Base-by-base conservation (phyloP, 805 yeast genomes). In the Candida odintsovae region DNA sequence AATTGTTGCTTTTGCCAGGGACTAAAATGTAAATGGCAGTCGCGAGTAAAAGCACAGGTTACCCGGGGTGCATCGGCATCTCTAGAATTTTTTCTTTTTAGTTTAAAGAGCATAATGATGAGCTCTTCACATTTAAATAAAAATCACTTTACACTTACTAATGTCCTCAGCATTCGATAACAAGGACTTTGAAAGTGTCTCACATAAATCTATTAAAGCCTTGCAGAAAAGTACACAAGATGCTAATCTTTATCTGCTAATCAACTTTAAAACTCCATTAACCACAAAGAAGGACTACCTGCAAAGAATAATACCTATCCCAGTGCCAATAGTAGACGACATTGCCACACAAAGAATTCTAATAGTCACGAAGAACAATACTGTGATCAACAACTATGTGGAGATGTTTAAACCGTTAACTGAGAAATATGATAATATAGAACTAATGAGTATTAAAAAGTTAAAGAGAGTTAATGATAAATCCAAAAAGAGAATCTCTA, bases 331-430 rank as follows among this genome's bases (percentile, higher is more conserved):
- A 36, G 9, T 36, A 36, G 16, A 19, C 10, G 39, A 36, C 19
- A 36, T 36, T n/a, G 26, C 36, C 4, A 28, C 37, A 3, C 40
- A 48, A 28, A 35, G 50, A 20, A 73, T 85, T 6, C 59, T 86
- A 4, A 68, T 88, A 18, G 72, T 88, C 13, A 83, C 92, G 9
- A 86, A 83, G 52, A 94, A 87, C 57, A 44, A 44, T n/a, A 28
- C 46, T 9, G 19, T 16, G 2, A 8, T 65, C 25, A 72, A 73
- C 22, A 50, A 50, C 23, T 50, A 47, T 37, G 40, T 26, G 4
- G 49, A 47, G 21, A 18, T 44, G 6, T 23, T 50, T 13, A 42
- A 28, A 36, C 53, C 53, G 12, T 29, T 50, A 4, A 38, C 55
- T 4, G 49, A 50, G 6, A 58, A 56, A 41, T 45, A 44, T 22